Evolutionary conservation across 306 rosid species (phyloP).

Genomic region (Vigna mungo): DNA sequence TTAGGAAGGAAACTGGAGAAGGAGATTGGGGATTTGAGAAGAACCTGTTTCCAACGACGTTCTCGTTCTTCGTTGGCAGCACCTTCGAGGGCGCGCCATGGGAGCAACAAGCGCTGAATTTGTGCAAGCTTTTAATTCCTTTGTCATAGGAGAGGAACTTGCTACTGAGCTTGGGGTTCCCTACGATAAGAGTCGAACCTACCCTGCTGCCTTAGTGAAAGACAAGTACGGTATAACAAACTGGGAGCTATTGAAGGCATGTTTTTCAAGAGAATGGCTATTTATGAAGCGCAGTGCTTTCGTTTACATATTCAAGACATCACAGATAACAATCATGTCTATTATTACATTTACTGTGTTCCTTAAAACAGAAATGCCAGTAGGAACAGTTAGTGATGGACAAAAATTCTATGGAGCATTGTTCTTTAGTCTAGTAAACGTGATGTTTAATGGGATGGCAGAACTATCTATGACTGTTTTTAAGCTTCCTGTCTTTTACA

Average conservation of each 20-base stretch:
- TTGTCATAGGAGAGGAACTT: slow-evolving; percentile 60
- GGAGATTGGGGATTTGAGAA: too few species aligned
- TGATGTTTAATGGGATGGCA: slow-evolving; percentile 80
- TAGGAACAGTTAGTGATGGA: slow-evolving; percentile 57
- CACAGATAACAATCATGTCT: slow-evolving; percentile 62
- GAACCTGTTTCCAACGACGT: too few species aligned
- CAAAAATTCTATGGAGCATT: slow-evolving; percentile 68
- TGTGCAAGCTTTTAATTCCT: slow-evolving; percentile 49
- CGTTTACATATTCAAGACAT: slow-evolving; percentile 64
- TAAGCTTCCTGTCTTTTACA: slow-evolving; percentile 73
- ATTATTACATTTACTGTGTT: slow-evolving; percentile 65
- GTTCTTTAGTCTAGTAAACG: slow-evolving; percentile 60
- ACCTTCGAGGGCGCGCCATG: too few species aligned
- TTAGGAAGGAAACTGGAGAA: too few species aligned
- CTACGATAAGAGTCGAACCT: slow-evolving; percentile 55
- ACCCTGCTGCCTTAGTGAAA: slow-evolving; percentile 72
- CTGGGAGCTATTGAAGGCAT: slow-evolving; percentile 73
- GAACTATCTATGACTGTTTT: slow-evolving; percentile 63
- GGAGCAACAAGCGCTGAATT: too few species aligned
- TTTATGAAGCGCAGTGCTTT: slow-evolving; percentile 67
- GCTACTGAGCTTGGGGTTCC: slow-evolving; percentile 59
- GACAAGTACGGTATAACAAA: slow-evolving; percentile 72
- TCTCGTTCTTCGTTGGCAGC: too few species aligned
- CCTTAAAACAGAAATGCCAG: slow-evolving; percentile 70
- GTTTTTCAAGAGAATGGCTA: slow-evolving; percentile 73